phyloP scores from a whole-genome alignment of 441 rosid species.

The Arabidopsis hybrid region DNA sequence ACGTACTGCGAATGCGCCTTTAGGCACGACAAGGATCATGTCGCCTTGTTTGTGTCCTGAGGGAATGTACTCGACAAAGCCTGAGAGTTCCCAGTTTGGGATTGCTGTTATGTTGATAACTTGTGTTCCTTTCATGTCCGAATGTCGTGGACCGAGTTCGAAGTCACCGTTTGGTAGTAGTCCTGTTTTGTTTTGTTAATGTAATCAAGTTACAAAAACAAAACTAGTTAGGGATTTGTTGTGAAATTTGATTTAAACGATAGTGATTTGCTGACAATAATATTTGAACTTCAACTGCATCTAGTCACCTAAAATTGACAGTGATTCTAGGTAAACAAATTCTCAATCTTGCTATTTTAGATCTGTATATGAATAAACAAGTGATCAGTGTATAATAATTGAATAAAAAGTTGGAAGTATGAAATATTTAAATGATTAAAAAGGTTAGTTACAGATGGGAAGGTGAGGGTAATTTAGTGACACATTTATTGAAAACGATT shows the following conservation, averaged over 20 bases:
- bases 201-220: no score
- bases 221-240: not conserved
- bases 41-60: conserved; percentile 78
- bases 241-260: not conserved
- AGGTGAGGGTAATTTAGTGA: conserved; percentile 24
- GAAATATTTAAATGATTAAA: not conserved
- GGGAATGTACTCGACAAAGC: conserved; percentile 66
- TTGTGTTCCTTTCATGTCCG: conserved; percentile 62
- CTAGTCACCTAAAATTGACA: not conserved
- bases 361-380: conserved; percentile 10
- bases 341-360: conserved; percentile 15
- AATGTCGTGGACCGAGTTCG: conserved; percentile 55
- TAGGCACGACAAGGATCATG: conserved; percentile 75
- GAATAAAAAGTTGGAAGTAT: not conserved
- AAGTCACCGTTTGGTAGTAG: conserved; percentile 66
- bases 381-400: not conserved
- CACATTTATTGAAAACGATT: conserved; percentile 32
- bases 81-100: conserved; percentile 63
- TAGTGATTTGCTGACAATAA: not conserved
- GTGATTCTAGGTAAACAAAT: conserved; percentile 8
- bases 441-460: conserved; percentile 33
- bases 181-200: conserved; percentile 43
- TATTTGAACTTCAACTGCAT: not conserved
- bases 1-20: conserved; percentile 67
- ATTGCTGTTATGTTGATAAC: conserved; percentile 52